Percentiles rank a stretch among this genome's conserved stretches.
Conservation (phyloP, 108 stramenopile species). For the Cylindrotheca closterium region DNA sequence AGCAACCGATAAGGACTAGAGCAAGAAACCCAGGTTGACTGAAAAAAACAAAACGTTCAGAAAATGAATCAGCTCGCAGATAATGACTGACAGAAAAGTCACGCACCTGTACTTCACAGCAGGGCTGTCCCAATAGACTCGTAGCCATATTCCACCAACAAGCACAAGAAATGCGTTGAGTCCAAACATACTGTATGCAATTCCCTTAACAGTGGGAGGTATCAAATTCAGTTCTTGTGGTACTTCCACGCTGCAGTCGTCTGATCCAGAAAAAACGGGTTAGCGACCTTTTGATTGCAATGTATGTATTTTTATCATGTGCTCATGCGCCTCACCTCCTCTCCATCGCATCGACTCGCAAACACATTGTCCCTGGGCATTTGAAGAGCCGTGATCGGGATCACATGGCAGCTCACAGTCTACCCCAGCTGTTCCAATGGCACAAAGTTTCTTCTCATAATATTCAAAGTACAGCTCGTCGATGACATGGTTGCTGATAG, state of each 20-base stretch:
- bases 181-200: slow-evolving; percentile 2
- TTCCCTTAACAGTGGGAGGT: not conserved
- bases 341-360: slow-evolving; percentile 16
- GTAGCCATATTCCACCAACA: slow-evolving; percentile 6
- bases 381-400: slow-evolving; percentile 7
- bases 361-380: slow-evolving; percentile 10
- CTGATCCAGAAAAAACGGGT: no score
- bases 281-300: not conserved
- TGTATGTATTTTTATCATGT: not conserved
- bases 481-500: slow-evolving; percentile 2
- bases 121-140: not conserved
- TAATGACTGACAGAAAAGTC: no score
- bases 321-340: no score
- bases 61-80: no score
- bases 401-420: slow-evolving; percentile 15
- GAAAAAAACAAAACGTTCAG: no score
- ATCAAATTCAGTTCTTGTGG: slow-evolving; percentile 1
- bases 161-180: slow-evolving; percentile 1
- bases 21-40: slow-evolving; percentile 11
- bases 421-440: slow-evolving; percentile 18
- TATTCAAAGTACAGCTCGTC: slow-evolving; percentile 13
- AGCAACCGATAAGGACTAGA: slow-evolving; percentile 11
- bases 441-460: slow-evolving; percentile 16
- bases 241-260: slow-evolving; percentile 15
- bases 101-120: not conserved